Conservation (phyloP, 75 land plant genomes). For the Pinus taeda region DNA sequence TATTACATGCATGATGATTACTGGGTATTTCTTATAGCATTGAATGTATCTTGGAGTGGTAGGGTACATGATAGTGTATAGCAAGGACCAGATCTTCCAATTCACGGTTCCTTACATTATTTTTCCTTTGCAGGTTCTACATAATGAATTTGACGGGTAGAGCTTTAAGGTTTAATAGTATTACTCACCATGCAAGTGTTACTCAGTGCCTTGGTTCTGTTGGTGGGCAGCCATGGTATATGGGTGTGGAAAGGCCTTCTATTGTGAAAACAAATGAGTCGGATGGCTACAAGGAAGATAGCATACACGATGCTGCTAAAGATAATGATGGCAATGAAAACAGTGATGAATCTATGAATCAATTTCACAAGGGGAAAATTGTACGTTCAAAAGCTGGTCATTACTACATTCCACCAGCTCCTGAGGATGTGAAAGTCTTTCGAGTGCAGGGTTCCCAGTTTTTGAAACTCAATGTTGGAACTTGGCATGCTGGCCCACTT, state of each 20-base stretch:
- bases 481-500: slow-evolving; percentile 95
- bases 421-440: slow-evolving; percentile 63
- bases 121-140: slow-evolving; percentile 40
- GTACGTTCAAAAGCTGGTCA: slow-evolving; percentile 60
- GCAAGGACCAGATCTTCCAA: too few relatives aligned
- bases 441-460: slow-evolving; percentile 71
- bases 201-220: slow-evolving; percentile 85
- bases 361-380: slow-evolving; percentile 3
- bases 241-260: slow-evolving; percentile 76
- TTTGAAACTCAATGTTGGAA: slow-evolving; percentile 76
- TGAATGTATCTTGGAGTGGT: too few relatives aligned
- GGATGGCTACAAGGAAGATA: background rate
- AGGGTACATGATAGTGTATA: too few relatives aligned
- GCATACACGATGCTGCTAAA: background rate
- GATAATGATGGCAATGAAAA: background rate
- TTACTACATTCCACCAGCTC: slow-evolving; percentile 65
- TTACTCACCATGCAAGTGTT: slow-evolving; percentile 93
- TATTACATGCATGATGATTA: too few relatives aligned
- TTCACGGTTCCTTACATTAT: background rate
- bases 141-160: slow-evolving; percentile 65
- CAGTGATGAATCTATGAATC: background rate
- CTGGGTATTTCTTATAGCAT: too few relatives aligned
- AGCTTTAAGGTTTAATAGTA: slow-evolving; percentile 41
- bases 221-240: slow-evolving; percentile 70
- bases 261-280: slow-evolving; percentile 25